Evolutionary conservation across 352 stramenopile genomes (phyloP), one percentile per base, ranked within the genome.

Genomic region (Elongisporangium undulatum): DNA sequence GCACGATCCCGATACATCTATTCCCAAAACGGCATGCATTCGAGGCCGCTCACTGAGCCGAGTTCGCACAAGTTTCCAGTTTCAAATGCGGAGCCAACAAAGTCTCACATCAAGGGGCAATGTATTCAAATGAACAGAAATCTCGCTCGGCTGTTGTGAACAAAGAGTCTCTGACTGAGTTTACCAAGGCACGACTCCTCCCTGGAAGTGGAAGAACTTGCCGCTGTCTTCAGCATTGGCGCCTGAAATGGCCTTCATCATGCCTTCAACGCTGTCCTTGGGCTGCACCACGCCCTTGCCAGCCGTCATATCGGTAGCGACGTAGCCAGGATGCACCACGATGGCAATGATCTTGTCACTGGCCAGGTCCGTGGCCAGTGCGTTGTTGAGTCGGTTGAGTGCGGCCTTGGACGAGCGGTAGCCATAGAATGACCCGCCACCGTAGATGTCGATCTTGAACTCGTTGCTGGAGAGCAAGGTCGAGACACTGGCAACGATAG

Each of bases 321-420:
- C 81, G 55, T 85, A 72, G 1, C 82, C 82, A 2, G 77, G 82
- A 49, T 90, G 82, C 41, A 89, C 23, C 51, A 90, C 51, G 15
- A 90, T 26, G 34, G 69, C 82, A 2, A 70, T 72, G 38, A 92
- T 86, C 48, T 83, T 86, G 17, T 87, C 74, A 0, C 53, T 57
- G 53, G 73, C 54, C 50, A 92, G 67, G 38, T 89, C 82, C 8
- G 79, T 38, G 16, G 73, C 56, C 22, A 92, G 58, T 16, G 67
- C 77, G 66, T 82, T 90, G 21, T 67, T 79, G 61, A 89, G 71
- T 63, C 87, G 90, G 67, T 95, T 89, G 26, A 93, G 71, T 21
- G 86, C 83, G 13, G 77, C 74, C 63, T 94, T 92, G 54, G 81
- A 93, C 23, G 88, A 72, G 29, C 84, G 82, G 63, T 93, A 94